phyloP scores from a whole-genome alignment of 192 early-diverging fungal genomes.

The Phycomyces blakesleeanus region DNA sequence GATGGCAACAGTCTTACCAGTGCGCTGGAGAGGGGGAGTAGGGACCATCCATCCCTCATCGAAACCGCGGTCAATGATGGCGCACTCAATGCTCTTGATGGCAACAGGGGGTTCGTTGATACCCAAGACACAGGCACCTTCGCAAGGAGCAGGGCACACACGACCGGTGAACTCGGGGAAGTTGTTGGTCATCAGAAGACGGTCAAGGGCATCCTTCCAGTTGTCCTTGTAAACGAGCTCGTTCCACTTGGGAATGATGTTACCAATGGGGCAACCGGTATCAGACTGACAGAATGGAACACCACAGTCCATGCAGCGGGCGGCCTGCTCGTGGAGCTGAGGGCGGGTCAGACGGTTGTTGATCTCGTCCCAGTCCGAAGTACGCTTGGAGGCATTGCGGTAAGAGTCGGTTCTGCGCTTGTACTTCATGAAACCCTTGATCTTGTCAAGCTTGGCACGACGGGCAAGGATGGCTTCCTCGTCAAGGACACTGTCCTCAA shows the following conservation, averaged over 20 bases:
- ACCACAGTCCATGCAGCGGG: constrained; percentile 98
- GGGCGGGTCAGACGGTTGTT: constrained; percentile 77
- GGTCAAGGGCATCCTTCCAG: constrained; percentile 92
- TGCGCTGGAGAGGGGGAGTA: constrained; percentile 70
- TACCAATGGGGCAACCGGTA: constrained; percentile 96
- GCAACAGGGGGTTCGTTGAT: constrained; percentile 93
- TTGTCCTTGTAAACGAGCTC: constrained; percentile 94
- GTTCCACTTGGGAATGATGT: constrained; percentile 99
- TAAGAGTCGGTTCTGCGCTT: constrained; percentile 83
- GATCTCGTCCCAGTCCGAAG: constrained; percentile 93
- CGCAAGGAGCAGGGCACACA: constrained; percentile 97
- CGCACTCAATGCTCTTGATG: constrained; percentile 96
- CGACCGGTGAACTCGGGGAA: constrained; percentile 99
- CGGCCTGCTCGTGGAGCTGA: constrained; percentile 88
- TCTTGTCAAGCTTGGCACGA: constrained; percentile 80
- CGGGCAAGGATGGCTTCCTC: constrained; percentile 68
- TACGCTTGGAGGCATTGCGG: constrained; percentile 77
- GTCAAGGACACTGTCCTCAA: constrained; percentile 88
- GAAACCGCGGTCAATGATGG: constrained; percentile 96
- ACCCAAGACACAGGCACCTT: constrained; percentile 93
- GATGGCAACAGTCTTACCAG: constrained; percentile 81
- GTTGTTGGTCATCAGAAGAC: constrained; percentile 96
- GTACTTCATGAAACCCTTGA: constrained; percentile 95
- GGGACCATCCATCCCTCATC: constrained; percentile 97
- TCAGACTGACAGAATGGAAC: constrained; percentile 98